Percentiles rank a stretch among this genome's conserved stretches.
Conservation (phyloP, 352 stramenopile genomes). For the Globisporangium canariense region DNA sequence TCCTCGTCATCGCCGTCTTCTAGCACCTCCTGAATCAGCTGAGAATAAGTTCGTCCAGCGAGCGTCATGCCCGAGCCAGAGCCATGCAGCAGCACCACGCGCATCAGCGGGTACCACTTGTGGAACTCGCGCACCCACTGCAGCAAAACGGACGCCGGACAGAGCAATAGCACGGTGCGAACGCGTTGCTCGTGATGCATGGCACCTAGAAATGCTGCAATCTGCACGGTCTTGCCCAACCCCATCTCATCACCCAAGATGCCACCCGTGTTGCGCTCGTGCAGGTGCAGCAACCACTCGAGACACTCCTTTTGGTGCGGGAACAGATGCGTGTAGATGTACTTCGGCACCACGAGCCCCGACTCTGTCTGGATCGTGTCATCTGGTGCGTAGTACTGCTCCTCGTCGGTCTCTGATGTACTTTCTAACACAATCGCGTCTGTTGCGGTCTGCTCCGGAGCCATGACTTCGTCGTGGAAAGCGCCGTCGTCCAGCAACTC, state of each 20-base stretch:
- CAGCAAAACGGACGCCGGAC: slow-evolving; percentile 93
- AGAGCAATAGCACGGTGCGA: slow-evolving; percentile 88
- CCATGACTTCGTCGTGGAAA: slow-evolving; percentile 28
- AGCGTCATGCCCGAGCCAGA: slow-evolving; percentile 58
- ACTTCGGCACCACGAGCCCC: slow-evolving; percentile 61
- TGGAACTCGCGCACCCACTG: slow-evolving; percentile 96
- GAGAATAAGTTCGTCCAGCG: slow-evolving; percentile 39
- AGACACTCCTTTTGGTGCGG: slow-evolving; percentile 94
- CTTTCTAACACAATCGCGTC: slow-evolving; percentile 6
- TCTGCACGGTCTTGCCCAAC: slow-evolving; percentile 96
- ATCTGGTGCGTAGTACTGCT: slow-evolving; percentile 37
- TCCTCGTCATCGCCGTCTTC: slow-evolving; percentile 16
- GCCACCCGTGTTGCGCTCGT: slow-evolving; percentile 95
- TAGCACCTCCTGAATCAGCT: slow-evolving; percentile 68
- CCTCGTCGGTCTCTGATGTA: neutral
- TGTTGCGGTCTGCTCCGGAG: neutral
- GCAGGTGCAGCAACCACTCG: slow-evolving; percentile 96
- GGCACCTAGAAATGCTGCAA: slow-evolving; percentile 79
- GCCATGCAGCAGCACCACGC: slow-evolving; percentile 88
- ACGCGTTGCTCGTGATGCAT: slow-evolving; percentile 57
- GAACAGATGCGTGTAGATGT: slow-evolving; percentile 83
- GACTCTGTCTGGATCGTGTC: slow-evolving; percentile 61
- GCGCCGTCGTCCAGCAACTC: slow-evolving; percentile 31
- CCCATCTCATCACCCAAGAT: slow-evolving; percentile 97
- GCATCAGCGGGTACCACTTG: slow-evolving; percentile 89